phyloP scores from a whole-genome alignment of 2,329 filamentous ascomycete genomes.

The Phoma sp. region DNA sequence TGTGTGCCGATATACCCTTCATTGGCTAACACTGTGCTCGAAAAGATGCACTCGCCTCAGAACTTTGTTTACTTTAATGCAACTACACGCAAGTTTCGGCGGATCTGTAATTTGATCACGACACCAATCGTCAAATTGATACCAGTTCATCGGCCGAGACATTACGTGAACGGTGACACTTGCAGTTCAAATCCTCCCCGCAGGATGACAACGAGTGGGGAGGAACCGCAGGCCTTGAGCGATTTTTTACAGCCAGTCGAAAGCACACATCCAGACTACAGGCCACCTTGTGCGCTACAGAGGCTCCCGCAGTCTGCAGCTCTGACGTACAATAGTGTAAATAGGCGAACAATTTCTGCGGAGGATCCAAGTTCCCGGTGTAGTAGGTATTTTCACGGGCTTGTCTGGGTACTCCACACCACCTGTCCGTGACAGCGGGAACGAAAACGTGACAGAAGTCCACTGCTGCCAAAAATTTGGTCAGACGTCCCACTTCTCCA shows the following conservation, averaged over 20 bases:
- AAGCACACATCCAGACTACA: not conserved
- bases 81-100: conserved; percentile 9
- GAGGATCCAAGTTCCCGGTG: not conserved
- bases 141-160: not conserved
- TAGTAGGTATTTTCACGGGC: not conserved
- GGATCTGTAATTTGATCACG: not conserved
- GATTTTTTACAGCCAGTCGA: conserved; percentile 15
- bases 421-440: conserved; percentile 11
- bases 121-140: not conserved
- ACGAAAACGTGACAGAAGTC: conserved; percentile 1
- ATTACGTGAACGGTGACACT: not conserved
- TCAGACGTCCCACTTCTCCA: conserved; percentile 6
- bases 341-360: not conserved
- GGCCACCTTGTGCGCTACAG: not conserved
- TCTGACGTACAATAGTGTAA: not conserved
- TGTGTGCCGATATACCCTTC: conserved; percentile 8
- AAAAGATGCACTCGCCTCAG: conserved; percentile 11
- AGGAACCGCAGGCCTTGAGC: conserved; percentile 6
- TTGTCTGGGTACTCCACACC: not conserved
- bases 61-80: conserved; percentile 17
- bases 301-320: not conserved
- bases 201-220: conserved; percentile 11
- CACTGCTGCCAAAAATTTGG: not conserved
- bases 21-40: conserved; percentile 5
- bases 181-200: not conserved